Evolutionary conservation across 768 basidiomycete genomes (phyloP).

Genomic region (Boletus rubescentipes): DNA sequence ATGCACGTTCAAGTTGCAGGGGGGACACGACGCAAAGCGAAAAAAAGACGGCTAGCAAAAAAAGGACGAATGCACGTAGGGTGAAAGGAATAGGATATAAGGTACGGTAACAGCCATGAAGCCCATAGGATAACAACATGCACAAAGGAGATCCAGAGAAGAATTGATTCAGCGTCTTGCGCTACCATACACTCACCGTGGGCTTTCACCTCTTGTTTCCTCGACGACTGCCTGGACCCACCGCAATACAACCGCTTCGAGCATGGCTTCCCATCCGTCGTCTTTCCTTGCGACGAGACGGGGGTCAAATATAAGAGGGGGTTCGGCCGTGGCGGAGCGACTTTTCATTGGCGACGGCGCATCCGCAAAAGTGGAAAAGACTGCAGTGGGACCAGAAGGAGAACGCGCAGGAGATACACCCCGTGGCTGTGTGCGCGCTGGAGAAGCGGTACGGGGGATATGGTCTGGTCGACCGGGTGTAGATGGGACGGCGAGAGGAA

Average conservation of each 20-base stretch:
- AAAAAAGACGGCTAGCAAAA: not conserved
- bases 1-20: not conserved
- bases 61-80: constrained; percentile 2
- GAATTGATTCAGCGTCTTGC: not conserved
- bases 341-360: constrained; percentile 32
- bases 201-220: constrained; percentile 52
- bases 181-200: constrained; percentile 14
- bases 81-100: constrained; percentile 8
- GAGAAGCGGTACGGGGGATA: constrained; percentile 24
- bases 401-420: constrained; percentile 26
- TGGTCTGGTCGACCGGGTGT: constrained; percentile 32
- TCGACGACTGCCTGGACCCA: constrained; percentile 73
- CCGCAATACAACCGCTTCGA: constrained; percentile 56
- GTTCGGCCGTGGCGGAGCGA: constrained; percentile 43
- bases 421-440: constrained; percentile 17
- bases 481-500: constrained; percentile 62
- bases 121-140: constrained; percentile 6
- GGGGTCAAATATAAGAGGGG: constrained; percentile 67
- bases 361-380: not conserved
- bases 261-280: constrained; percentile 79
- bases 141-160: constrained; percentile 4
- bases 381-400: constrained; percentile 9
- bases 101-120: constrained; percentile 7
- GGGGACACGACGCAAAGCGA: not conserved
- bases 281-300: constrained; percentile 70